A percentile compares a stretch with the other conserved stretches of the same genome.
These are phyloP conservation scores for Suillus lakei DNA, from an alignment of 768 basidiomycete species.

Conservation along the genomic window DNA sequence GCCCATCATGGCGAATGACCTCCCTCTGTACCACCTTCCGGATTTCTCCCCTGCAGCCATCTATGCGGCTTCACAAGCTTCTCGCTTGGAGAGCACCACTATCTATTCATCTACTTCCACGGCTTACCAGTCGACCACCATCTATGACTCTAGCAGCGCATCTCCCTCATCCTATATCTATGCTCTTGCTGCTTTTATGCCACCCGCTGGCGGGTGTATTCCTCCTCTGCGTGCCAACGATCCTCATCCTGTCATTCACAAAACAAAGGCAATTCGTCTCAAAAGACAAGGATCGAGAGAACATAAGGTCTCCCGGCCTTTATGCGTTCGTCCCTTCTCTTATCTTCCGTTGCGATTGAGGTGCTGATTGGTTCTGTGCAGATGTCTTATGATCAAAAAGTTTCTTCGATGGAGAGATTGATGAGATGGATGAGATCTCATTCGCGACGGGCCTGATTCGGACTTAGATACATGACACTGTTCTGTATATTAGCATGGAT, in stretches of 20 bases:
- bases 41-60: neutral
- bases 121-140: neutral
- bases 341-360: neutral
- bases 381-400: constrained; percentile 4
- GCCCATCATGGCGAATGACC: no score
- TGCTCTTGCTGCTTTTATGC: neutral
- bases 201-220: neutral
- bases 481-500: neutral
- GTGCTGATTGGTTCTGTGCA: neutral
- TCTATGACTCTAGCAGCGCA: neutral
- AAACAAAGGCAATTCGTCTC: neutral
- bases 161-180: neutral
- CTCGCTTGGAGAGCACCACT: neutral
- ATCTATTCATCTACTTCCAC: neutral
- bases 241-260: neutral
- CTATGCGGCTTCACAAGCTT: neutral
- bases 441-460: neutral
- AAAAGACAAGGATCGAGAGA: neutral
- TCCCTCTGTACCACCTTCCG: no score
- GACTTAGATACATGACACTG: neutral
- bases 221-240: neutral
- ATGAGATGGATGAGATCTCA: neutral
- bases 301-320: neutral
- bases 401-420: neutral
- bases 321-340: neutral